These are phyloP conservation scores for Helotiales sp. DNA, from an alignment of 2,329 filamentous ascomycete species.

Conservation along the genomic window DNA sequence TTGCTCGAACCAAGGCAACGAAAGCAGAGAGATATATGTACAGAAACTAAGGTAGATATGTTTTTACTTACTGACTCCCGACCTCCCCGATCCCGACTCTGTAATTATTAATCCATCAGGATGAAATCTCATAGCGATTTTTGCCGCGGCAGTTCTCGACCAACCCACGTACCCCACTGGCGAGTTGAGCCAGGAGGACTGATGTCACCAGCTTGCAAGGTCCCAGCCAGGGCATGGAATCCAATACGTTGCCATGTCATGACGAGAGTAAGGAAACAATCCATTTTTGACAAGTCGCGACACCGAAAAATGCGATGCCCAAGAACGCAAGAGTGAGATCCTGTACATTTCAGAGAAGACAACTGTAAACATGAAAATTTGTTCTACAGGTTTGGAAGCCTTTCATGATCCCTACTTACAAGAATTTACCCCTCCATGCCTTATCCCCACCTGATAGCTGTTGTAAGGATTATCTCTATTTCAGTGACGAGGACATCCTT, in stretches of 20 bases:
- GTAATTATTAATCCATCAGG: neutral
- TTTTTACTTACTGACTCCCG: neutral
- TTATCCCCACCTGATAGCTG: neutral
- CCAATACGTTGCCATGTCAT: too few relatives aligned
- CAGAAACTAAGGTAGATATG: neutral
- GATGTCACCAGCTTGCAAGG: conserved; percentile 3
- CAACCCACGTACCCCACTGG: conserved; percentile 6
- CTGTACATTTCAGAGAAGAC: too few relatives aligned
- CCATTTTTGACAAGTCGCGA: too few relatives aligned
- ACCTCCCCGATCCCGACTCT: neutral
- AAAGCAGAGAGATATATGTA: neutral
- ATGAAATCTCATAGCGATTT: neutral
- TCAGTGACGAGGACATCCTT: neutral
- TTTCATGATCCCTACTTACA: too few relatives aligned
- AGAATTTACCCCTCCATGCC: neutral
- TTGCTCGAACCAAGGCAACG: neutral
- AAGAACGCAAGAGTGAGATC: too few relatives aligned
- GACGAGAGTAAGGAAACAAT: too few relatives aligned
- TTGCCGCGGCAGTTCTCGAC: neutral
- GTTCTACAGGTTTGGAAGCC: too few relatives aligned
- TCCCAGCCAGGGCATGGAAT: too few relatives aligned
- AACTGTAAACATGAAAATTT: too few relatives aligned
- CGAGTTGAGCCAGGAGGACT: neutral
- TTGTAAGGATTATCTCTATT: neutral
- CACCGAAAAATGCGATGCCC: too few relatives aligned